Evolutionary conservation across 2,329 filamentous ascomycete genomes (phyloP).

Genomic region (Ceratocystis huliohia): DNA sequence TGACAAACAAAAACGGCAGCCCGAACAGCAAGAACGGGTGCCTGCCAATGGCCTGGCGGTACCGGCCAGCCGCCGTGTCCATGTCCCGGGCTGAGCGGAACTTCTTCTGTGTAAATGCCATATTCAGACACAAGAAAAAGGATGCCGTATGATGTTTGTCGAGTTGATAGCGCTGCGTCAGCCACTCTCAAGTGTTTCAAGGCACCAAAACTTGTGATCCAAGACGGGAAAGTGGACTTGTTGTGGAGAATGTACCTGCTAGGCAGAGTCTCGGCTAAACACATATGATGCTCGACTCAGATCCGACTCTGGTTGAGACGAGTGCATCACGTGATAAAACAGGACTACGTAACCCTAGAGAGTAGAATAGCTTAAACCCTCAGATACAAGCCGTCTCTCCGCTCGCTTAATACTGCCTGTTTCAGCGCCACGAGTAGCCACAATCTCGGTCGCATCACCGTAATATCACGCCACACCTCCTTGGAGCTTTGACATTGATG

Average conservation of each 20-base stretch:
- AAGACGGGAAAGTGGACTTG: neutral
- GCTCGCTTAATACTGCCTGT: neutral
- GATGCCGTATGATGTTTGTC: neutral
- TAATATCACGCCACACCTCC: neutral
- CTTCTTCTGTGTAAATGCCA: constrained; percentile 16
- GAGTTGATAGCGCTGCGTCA: no score
- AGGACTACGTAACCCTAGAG: neutral
- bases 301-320: neutral
- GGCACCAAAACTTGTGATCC: neutral
- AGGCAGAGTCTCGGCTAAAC: no score
- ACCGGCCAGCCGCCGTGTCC: constrained; percentile 58
- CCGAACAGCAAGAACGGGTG: constrained; percentile 90
- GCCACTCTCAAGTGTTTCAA: neutral
- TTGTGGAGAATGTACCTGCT: no score
- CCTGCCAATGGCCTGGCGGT: constrained; percentile 60
- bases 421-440: neutral
- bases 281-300: no score
- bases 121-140: neutral
- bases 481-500: neutral
- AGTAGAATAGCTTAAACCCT: neutral
- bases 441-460: neutral
- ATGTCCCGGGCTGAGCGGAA: constrained; percentile 43
- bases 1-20: constrained; percentile 78
- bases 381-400: neutral
- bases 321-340: neutral